Base-by-base conservation (phyloP, 495 filamentous ascomycete genomes). In the Daldinia vernicosa region DNA sequence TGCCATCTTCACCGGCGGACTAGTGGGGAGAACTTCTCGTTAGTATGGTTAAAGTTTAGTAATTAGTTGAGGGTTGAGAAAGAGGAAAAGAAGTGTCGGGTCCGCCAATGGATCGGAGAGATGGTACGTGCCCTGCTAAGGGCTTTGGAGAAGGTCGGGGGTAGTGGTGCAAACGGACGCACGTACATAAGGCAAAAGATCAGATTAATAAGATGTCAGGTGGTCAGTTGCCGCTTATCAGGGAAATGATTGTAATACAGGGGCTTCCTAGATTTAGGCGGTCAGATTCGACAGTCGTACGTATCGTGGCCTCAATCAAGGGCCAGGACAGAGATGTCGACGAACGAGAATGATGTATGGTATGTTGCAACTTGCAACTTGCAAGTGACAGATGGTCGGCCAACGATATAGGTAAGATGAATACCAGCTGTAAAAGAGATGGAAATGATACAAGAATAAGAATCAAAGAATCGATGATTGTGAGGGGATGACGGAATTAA, bases 281-380 rank as follows among this genome's bases (percentile, higher is more conserved):
- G 70, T 73, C 70, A 73, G 70, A 66, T 64, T 66, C 15, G 5
- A 51, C n/a, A 60, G 27, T 19, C 6, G 27, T 19, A 11, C 26
- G 65, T 72, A 52, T 72, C 69, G 69, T 65, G 70, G 70, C 65
- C 37, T 65, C 65, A 69, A 65, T 68, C 64, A 58, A 61, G 33
- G 35, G 27, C 28, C 15, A 33, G 33, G 24, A 59, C 19, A 6
- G 27, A 39, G 22, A 59, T 12, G 33, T 40, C 19, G 12, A 35
- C 35, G 15, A 26, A 40, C 27, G 3, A 27, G 19, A 12, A 40
- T 53, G 1, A 53, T 26, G 12, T 53, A 30, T 53, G 15, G n/a
- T n/a, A n/a, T n/a, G n/a, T n/a, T n/a, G n/a, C n/a, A n/a, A n/a
- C n/a, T n/a, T n/a, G n/a, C n/a, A n/a, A n/a, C n/a, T 15, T 53